These are phyloP conservation scores for Byssothecium circinans DNA, from an alignment of 2,329 filamentous ascomycete species.

Conservation along the genomic window DNA sequence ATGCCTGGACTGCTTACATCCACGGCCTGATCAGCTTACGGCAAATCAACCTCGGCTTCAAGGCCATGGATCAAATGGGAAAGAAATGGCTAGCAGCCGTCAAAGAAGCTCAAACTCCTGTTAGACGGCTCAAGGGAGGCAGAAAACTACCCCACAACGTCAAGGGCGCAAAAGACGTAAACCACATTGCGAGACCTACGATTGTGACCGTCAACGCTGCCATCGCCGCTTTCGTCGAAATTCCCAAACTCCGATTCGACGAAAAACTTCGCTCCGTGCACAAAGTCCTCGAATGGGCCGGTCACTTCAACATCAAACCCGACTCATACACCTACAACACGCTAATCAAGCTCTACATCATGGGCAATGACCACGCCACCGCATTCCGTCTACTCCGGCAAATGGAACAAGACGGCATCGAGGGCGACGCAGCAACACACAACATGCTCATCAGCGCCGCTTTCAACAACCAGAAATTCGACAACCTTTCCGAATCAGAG, in stretches of 20 bases:
- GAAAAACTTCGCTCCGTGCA: constrained; percentile 41
- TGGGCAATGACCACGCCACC: constrained; percentile 51
- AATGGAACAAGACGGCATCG: constrained; percentile 61
- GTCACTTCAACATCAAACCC: constrained; percentile 49
- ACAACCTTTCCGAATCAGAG: constrained; percentile 48
- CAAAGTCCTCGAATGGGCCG: constrained; percentile 47
- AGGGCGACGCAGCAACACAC: constrained; percentile 70
- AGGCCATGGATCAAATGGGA: constrained; percentile 68
- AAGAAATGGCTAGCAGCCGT: constrained; percentile 58
- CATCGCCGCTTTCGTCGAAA: constrained; percentile 44
- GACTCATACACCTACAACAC: constrained; percentile 64
- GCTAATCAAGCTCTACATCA: constrained; percentile 64
- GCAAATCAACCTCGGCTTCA: constrained; percentile 59
- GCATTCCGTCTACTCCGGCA: constrained; percentile 57
- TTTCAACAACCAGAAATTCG: constrained; percentile 54
- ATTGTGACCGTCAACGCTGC: constrained; percentile 71
- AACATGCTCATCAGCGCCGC: constrained; percentile 68
- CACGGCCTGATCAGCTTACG: constrained; percentile 63
- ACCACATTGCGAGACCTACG: constrained; percentile 59
- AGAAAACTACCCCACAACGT: constrained; percentile 7
- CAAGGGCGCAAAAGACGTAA: constrained; percentile 21
- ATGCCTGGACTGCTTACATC: constrained; percentile 72
- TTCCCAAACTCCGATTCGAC: constrained; percentile 41
- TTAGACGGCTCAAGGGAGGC: constrained; percentile 12
- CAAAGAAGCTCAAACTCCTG: constrained; percentile 25